Conservation (phyloP, 805 yeast species). For the Pichia rugopelliculosa region DNA sequence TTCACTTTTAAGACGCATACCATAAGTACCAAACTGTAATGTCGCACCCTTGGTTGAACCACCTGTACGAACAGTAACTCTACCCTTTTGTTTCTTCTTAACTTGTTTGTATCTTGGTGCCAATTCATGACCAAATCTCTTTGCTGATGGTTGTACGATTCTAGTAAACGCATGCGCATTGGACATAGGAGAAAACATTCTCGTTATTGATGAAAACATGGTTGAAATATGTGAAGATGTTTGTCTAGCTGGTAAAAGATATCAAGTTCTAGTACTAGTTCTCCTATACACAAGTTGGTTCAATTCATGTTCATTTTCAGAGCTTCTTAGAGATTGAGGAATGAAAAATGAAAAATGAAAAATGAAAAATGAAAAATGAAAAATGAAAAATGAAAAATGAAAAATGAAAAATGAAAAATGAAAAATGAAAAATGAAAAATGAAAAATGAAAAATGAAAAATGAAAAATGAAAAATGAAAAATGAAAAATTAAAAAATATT, state of each 20-base stretch:
- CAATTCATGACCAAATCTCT: constrained; percentile 45
- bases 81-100: constrained; percentile 83
- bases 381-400: too few species aligned
- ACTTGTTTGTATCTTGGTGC: constrained; percentile 69
- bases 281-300: not conserved
- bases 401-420: too few species aligned
- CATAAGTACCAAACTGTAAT: constrained; percentile 73
- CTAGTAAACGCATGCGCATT: not conserved
- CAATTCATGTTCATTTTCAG: not conserved
- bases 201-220: constrained; percentile 7
- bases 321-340: too few species aligned
- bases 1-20: constrained; percentile 80
- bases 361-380: too few species aligned
- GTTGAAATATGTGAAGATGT: not conserved
- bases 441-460: too few species aligned
- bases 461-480: too few species aligned
- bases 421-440: too few species aligned
- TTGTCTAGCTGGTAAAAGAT: too few species aligned
- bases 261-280: not conserved
- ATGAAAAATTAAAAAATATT: too few species aligned
- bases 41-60: constrained; percentile 88
- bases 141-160: constrained; percentile 3
- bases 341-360: not conserved
- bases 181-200: not conserved
- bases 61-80: constrained; percentile 91